Evolutionary conservation across 1,284 basidiomycete species (phyloP).

Genomic region (Rhodotorula sp.): DNA sequence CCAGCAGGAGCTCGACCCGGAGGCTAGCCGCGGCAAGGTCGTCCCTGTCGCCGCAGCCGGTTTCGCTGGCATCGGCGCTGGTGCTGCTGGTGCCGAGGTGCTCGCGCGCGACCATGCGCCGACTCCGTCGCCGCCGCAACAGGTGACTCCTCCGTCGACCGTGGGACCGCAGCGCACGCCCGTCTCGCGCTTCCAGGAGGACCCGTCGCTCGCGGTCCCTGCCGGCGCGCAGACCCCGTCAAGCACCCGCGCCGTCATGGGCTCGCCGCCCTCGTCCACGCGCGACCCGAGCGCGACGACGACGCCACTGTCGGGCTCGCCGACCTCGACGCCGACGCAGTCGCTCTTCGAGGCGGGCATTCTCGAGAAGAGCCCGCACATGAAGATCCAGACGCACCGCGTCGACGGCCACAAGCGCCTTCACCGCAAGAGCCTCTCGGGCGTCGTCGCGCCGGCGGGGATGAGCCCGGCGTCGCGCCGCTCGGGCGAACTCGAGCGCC

Average conservation of each 20-base stretch:
- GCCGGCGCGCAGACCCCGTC: constrained; percentile 6
- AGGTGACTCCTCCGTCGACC: not conserved
- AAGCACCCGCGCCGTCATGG: constrained; percentile 11
- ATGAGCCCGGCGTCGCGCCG: not conserved
- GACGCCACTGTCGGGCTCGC: not conserved
- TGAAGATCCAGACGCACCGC: constrained; percentile 31
- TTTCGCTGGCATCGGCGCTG: constrained; percentile 6
- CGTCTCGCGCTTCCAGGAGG: constrained; percentile 20
- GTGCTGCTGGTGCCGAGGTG: not conserved
- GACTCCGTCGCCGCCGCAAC: not conserved
- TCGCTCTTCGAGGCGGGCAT: constrained; percentile 6
- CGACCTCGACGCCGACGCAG: not conserved
- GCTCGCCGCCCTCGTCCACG: not conserved
- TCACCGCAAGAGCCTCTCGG: constrained; percentile 29
- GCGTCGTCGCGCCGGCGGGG: not conserved
- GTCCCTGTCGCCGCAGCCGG: not conserved
- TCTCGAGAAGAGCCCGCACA: constrained; percentile 36
- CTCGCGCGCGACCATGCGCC: constrained; percentile 1
- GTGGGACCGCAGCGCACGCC: constrained; percentile 7
- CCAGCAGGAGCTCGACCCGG: not conserved
- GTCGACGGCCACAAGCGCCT: constrained; percentile 34
- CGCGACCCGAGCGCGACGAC: not conserved
- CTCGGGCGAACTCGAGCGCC: not conserved
- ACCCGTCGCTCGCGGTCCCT: not conserved
- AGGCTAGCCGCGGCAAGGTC: not conserved